Evolutionary conservation across 1,284 basidiomycete species (phyloP).

Genomic region (Vanrija pseudolonga): DNA sequence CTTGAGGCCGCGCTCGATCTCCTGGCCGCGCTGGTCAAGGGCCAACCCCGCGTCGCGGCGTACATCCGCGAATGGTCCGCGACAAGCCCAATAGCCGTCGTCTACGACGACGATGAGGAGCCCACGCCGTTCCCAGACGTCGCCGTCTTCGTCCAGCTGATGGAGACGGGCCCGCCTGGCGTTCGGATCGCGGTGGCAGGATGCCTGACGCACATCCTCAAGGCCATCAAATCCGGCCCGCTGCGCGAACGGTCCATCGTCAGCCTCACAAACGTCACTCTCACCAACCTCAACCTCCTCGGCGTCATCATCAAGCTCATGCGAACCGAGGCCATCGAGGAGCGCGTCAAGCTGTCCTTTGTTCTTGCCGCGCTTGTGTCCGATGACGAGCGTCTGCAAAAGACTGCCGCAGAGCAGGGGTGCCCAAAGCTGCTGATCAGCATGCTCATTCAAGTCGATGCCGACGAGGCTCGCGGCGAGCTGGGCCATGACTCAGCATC

Average conservation of each 20-base stretch:
- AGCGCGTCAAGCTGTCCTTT: constrained; percentile 57
- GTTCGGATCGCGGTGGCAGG: constrained; percentile 42
- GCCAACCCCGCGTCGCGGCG: constrained; percentile 52
- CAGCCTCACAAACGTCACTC: constrained; percentile 1
- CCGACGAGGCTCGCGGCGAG: constrained; percentile 59
- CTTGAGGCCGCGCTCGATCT: constrained; percentile 68
- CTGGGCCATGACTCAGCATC: constrained; percentile 41
- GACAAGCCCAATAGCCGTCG: neutral
- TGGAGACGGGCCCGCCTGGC: constrained; percentile 29
- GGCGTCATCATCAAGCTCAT: constrained; percentile 32
- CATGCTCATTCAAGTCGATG: constrained; percentile 40
- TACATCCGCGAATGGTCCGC: constrained; percentile 22
- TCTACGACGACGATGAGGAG: constrained; percentile 8
- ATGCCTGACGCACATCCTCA: constrained; percentile 39
- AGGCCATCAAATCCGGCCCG: constrained; percentile 29
- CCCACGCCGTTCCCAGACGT: constrained; percentile 11
- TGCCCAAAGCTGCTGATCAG: constrained; percentile 26
- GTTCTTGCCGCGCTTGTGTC: constrained; percentile 64
- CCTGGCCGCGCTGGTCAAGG: constrained; percentile 65
- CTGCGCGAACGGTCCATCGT: constrained; percentile 14
- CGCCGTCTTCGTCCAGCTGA: constrained; percentile 24
- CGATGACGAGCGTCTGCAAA: constrained; percentile 65
- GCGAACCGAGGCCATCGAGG: constrained; percentile 31
- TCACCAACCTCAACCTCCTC: constrained; percentile 21
- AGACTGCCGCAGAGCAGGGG: constrained; percentile 29